Evolutionary conservation across 139 green algal genomes (phyloP), one percentile per base, ranked within the genome.

Genomic region (Tetradesmus obliquus): DNA sequence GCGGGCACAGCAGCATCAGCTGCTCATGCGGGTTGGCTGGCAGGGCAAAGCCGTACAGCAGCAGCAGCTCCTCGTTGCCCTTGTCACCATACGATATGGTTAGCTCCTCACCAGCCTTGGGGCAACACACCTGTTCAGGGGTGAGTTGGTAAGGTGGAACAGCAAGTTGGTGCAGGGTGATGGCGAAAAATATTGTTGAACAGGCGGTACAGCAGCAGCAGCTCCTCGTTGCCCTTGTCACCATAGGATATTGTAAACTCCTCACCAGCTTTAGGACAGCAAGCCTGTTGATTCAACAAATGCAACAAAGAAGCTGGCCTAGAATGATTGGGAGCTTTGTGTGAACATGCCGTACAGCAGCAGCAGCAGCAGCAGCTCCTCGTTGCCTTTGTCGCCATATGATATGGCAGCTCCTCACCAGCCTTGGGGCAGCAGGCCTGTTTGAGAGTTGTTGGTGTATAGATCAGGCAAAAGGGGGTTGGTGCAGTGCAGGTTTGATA

Each of bases 121-220:
- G 82, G 13, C 79, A 83, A n/a, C 79, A 82, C 7, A 57, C 88
- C 20, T 9, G 19, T 55, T 79, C 20, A 58, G 55, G 51, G 6
- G 53, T 54, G 13, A 79, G 58, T 54, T 74, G 4, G 9, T 45
- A 45, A 45, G 32, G 32, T 45, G 32, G 32, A 45, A 45, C 32
- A 45, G 20, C 74, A 82, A n/a, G 8, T 8, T 51, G 20, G 8
- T 82, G 74, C 74, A 82, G 20, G 22, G 15, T 82, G 74, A 12
- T 15, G 8, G 20, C 22, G 74, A 8, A 32, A 8, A 82, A n/a
- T 15, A 45, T 20, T 72, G 62, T 72, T 12, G 72, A 24, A 81
- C 72, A 98, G 98, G 19, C 97, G 97, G 90, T 99, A 97, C 53
- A 96, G 91, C 81, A 98, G 95, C 53, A 99, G 93, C 89, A 99